These are phyloP conservation scores for Chalciporus piperatus DNA, from an alignment of 768 basidiomycete genomes.

Conservation along the genomic window DNA sequence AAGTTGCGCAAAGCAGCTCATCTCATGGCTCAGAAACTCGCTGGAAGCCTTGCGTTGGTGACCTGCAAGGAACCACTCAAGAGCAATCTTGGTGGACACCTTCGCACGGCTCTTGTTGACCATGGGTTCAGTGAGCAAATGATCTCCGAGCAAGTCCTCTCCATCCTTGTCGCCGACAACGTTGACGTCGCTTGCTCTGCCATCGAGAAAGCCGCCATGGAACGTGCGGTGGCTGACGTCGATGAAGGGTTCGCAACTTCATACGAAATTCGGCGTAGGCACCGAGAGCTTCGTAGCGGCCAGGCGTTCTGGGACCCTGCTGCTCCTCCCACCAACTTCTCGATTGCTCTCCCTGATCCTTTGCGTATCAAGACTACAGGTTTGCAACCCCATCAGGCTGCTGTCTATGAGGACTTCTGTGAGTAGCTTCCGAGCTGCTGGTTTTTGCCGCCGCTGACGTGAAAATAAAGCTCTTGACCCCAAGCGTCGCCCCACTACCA, in stretches of 20 bases:
- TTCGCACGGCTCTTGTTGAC: conserved; percentile 79
- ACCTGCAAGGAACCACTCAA: conserved; percentile 98
- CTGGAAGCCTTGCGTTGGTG: conserved; percentile 92
- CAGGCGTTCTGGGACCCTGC: conserved; percentile 90
- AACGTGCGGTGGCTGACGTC: conserved; percentile 87
- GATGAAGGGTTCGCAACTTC: conserved; percentile 84
- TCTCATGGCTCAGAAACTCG: conserved; percentile 95
- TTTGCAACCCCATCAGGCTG: conserved; percentile 74
- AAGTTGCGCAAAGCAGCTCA: conserved; percentile 91
- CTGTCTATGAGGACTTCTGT: conserved; percentile 97
- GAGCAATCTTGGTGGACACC: conserved; percentile 84
- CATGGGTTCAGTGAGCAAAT: conserved; percentile 89
- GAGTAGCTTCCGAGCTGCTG: conserved; percentile 14
- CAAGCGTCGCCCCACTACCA: conserved; percentile 46
- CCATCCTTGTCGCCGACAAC: conserved; percentile 86
- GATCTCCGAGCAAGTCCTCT: conserved; percentile 77
- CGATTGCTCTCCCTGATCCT: conserved; percentile 77
- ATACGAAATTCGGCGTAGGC: conserved; percentile 80
- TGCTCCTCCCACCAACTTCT: conserved; percentile 67
- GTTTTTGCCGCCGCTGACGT: conserved; percentile 13
- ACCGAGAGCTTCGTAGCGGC: conserved; percentile 74
- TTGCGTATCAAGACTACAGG: conserved; percentile 83
- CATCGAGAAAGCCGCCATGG: conserved; percentile 98
- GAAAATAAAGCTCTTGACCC: conserved; percentile 46
- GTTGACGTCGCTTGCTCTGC: conserved; percentile 90